Evolutionary conservation across 306 rosid genomes (phyloP), one percentile per base, ranked within the genome.

Genomic region (Pterocarpus macrocarpus): DNA sequence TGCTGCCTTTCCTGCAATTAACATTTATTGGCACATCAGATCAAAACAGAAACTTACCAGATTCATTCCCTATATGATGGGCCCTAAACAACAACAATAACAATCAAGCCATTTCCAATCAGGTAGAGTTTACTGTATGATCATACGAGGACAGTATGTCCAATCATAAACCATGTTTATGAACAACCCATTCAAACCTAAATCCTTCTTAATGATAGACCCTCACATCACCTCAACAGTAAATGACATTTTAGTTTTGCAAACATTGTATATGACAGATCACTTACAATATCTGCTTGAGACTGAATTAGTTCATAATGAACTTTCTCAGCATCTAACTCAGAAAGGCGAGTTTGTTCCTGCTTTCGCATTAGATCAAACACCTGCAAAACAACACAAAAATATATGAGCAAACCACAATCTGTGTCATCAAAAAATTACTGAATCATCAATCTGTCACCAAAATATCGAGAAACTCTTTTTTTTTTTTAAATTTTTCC

Each of bases 271-370:
- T 28, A 62, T 43, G 70, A 75, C 78, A 39, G 57, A 58, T 45
- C 61, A 85, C 97, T 83, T 84, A 96, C 98, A 53, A 92, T 90
- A 87, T 90, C 92, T 67, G 33, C 70, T 81, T 89, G 94, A 79
- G 97, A 75, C 73, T 90, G 97, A 88, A 90, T 85, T 71, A 90
- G 90, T 78, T 93, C 91, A 69, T 78, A 83, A 87, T 96, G 85
- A 69, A 86, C 82, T 91, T 93, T 96, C 79, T 96, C 97, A 9
- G 99, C 93, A 14, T 88, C 89, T 76, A 90, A 2, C 88, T 93
- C 98, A 10, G 88, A 73, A 43, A 93, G 97, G 8, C 99, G 98
- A 79, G 85, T 78, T 65, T 90, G 68, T 82, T 96, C 99, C 88
- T 96, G 98, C 80, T 83, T 81, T 28, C 90, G 90, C 98, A 96